phyloP scores from a whole-genome alignment of 2,329 filamentous ascomycete genomes.

The Verticillium tricorpus region DNA sequence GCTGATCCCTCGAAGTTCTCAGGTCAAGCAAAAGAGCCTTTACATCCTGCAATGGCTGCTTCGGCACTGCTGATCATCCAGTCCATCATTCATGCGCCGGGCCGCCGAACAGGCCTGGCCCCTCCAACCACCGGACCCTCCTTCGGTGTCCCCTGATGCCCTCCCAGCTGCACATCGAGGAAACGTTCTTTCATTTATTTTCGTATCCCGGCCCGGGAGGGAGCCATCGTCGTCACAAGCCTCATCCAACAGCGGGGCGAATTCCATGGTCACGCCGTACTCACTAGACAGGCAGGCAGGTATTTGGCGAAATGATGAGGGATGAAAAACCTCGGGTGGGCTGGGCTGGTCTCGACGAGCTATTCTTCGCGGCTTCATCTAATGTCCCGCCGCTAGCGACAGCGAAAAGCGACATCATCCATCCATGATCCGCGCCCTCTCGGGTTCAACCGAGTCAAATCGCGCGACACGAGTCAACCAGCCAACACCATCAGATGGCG shows the following conservation, averaged over 20 bases:
- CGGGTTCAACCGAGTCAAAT: neutral
- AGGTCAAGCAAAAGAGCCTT: neutral
- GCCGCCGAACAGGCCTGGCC: neutral
- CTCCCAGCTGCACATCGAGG: neutral
- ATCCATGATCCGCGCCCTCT: neutral
- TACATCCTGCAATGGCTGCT: neutral
- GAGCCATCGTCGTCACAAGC: neutral
- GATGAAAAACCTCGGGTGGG: neutral
- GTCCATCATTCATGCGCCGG: neutral
- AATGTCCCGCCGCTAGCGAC: neutral
- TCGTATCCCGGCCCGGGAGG: too few species aligned
- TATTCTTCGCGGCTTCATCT: neutral
- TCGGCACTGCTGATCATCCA: neutral
- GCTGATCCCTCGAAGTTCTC: neutral
- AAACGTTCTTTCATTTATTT: neutral
- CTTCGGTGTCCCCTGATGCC: neutral
- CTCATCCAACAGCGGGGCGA: neutral
- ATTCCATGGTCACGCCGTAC: neutral
- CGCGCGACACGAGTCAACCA: neutral
- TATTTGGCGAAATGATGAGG: neutral
- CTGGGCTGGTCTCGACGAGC: neutral
- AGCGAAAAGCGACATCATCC: neutral
- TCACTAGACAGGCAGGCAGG: neutral
- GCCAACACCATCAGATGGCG: neutral
- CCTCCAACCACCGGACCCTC: neutral